Evolutionary conservation across 805 yeast species (phyloP).

Genomic region (Helenozyma baotianmanensis): DNA sequence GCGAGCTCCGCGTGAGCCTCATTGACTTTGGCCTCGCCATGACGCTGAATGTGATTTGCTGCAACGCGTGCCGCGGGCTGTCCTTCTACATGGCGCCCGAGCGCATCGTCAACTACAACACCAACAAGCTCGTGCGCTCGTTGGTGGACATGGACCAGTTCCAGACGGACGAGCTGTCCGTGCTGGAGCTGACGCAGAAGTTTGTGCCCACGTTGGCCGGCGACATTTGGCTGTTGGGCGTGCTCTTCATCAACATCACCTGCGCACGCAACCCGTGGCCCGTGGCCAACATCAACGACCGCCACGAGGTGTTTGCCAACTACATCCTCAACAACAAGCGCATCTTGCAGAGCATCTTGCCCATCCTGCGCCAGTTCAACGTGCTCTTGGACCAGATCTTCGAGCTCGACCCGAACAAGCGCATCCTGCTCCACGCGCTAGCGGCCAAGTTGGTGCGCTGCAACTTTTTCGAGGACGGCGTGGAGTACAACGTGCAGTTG

Average conservation of each 20-base stretch:
- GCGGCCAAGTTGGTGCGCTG: constrained; percentile 31
- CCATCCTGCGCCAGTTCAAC: constrained; percentile 63
- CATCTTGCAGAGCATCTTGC: constrained; percentile 62
- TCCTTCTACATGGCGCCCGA: constrained; percentile 94
- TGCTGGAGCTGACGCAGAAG: constrained; percentile 19
- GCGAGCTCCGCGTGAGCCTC: constrained; percentile 52
- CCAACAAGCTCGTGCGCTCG: constrained; percentile 22
- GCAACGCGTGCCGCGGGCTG: constrained; percentile 80
- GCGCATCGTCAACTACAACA: constrained; percentile 47
- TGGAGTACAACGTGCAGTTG: constrained; percentile 13
- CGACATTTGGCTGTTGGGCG: constrained; percentile 85
- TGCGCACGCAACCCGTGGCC: constrained; percentile 92
- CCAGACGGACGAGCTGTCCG: constrained; percentile 12
- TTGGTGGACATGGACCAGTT: constrained; percentile 29
- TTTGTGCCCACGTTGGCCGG: constrained; percentile 68
- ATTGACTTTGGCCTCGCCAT: constrained; percentile 93
- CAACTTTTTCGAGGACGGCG: constrained; percentile 28
- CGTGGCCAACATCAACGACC: constrained; percentile 59
- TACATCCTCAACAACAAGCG: constrained; percentile 49
- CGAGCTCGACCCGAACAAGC: constrained; percentile 44
- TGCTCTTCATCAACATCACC: constrained; percentile 71
- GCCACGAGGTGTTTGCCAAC: constrained; percentile 54
- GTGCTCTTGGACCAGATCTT: constrained; percentile 44
- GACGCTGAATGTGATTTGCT: constrained; percentile 49
- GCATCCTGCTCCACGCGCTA: constrained; percentile 39